Evolutionary conservation across 129 eudicot species (phyloP).

Genomic region (Pulicaria dysenterica): DNA sequence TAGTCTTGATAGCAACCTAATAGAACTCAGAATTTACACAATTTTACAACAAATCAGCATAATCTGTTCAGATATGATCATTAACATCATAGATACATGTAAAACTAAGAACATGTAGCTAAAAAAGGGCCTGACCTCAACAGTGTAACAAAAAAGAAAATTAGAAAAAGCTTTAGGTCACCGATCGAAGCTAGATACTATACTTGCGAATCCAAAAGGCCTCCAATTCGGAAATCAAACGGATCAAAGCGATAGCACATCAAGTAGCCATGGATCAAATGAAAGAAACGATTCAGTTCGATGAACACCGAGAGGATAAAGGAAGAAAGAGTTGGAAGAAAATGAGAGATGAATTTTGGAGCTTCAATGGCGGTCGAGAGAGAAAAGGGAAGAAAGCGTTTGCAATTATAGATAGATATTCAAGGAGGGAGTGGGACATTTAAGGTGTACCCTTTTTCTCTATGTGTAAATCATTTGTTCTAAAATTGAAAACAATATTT

Average conservation of each 20-base stretch:
- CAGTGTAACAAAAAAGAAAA: conserved; percentile 9
- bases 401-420: conserved; percentile 15
- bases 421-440: conserved; percentile 25
- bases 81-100: conserved; percentile 20
- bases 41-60: neutral
- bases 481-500: conserved; percentile 27
- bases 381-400: conserved; percentile 11
- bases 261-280: conserved; percentile 15
- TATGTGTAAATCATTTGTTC: conserved; percentile 32
- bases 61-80: conserved; percentile 11
- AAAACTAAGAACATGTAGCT: conserved; percentile 7
- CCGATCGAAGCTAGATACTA: conserved; percentile 26
- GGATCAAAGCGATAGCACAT: conserved; percentile 20
- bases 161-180: conserved; percentile 1
- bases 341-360: conserved; percentile 20
- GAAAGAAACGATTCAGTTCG: conserved; percentile 16
- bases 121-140: conserved; percentile 21
- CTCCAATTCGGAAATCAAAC: conserved; percentile 8
- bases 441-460: conserved; percentile 15
- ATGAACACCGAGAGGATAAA: neutral
- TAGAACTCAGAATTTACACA: neutral
- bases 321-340: neutral
- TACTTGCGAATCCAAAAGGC: conserved; percentile 1
- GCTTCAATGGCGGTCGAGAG: conserved; percentile 36
- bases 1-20: conserved; percentile 5